Base-by-base conservation (phyloP, 768 basidiomycete species). In the Phlebiopsis gigantea region DNA sequence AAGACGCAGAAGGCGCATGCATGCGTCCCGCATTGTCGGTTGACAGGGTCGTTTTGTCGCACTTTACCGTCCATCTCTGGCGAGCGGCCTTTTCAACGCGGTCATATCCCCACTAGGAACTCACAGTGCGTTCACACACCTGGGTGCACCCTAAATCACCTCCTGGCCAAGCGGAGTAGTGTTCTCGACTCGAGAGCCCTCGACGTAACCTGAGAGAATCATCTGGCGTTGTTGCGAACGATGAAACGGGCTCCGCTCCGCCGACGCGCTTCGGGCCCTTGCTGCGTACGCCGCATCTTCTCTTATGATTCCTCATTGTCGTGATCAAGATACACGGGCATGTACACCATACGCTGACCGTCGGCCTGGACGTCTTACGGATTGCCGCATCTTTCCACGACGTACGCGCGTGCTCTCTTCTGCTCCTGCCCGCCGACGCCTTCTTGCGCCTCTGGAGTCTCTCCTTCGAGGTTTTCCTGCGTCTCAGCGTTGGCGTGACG, bases 391-490 rank as follows among this genome's bases (percentile, higher is more conserved):
- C 73, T 76, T 57, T 87, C 81, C 53, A 85, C 75, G 45, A 97
- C 84, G 74, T 94, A 90, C 57, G 81, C 77, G 61, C 79, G 82
- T 22, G 85, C 93, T 58, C 82, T 79, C 66, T 80, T 87, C 75
- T 97, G 94, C 72, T 97, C 95, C 56, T 79, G 72, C 14, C 88
- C 91, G n/a, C 93, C 92, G 0, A 98, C 93, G 4, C 96, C 96
- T 44, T 85, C 83, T 28, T 96, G 79, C 55, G 90, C 81, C 72
- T 98, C 96, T 19, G 96, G 88, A n/a, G 82, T 84, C 70, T 88
- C 81, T 22, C 83, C 82, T 53, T 99, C 96, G 48, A 85, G 69
- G 67, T 99, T 96, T 56, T 84, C 72, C 93, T 96, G 56, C 5
- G 26, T 5, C n/a, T 25, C 41, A 8, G 45, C 31, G 26, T 9